Base-by-base conservation (phyloP, 345 rosid genomes). In the Erysimum cheiranthoides region DNA sequence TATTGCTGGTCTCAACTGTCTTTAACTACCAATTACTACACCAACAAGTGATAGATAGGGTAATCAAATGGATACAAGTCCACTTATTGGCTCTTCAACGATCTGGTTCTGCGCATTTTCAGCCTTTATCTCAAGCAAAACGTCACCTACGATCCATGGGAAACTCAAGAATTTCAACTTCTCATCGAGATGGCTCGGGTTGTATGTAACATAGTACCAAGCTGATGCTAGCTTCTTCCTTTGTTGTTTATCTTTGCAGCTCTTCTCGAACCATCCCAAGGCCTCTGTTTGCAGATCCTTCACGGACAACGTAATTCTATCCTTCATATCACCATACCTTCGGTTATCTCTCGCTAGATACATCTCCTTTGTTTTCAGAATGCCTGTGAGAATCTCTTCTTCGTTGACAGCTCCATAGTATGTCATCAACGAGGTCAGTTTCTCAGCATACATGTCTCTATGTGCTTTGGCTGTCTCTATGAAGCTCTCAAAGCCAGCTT, bases 331-430 rank as follows among this genome's bases (percentile, higher is more conserved):
- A 9, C 87, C 85, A 14, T 89, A 90, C 66, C 84, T 88, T 51
- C 95, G 78, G 79, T 89, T 95, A 76, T 92, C 97, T 8, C 89
- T 86, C 77, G 79, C 89, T 81, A 95, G 70, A 76, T 90, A 90
- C 42, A 74, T 51, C 61, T 89, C 86, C 18, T 81, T 82, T 25
- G 81, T 84, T 67, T 83, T 79, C 46, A 95, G 71, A 70, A 90
- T 88, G 2, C 99, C 97, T 0, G 99, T 89, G 71, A 95, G 85
- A 27, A 95, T 88, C 86, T 95, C 99, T 28, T 92, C 98, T 79
- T 94, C 96, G 6, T 70, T 80, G 54, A 74, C 78, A 16, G 86
- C 86, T 39, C 82, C 90, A 0, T 87, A 94, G 76, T 86, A 92
- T 27, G 49, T 79, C 96, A 94, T 92, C 79, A 89, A 61, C 16